A percentile compares a stretch with the other conserved stretches of the same genome.
Conservation (phyloP, 108 stramenopile genomes). For the Tribonema minus region DNA sequence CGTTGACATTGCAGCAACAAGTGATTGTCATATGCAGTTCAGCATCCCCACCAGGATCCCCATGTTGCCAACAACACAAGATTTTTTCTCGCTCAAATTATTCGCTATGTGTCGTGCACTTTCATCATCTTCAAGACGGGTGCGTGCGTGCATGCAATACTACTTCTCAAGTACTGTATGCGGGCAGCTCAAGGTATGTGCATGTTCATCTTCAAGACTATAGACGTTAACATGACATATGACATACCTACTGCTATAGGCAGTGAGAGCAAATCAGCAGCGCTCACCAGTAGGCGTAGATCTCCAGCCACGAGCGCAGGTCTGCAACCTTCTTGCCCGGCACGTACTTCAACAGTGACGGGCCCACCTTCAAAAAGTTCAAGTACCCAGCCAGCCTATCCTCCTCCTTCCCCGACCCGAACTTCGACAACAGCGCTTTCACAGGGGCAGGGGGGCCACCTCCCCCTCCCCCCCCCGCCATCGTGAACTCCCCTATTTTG, state of each 20-base stretch:
- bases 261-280: conserved; percentile 48
- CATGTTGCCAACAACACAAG: too few species aligned
- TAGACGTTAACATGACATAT: too few species aligned
- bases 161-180: too few species aligned
- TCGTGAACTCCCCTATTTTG: conserved; percentile 66
- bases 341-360: conserved; percentile 68
- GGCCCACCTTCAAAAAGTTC: conserved; percentile 74
- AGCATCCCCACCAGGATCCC: too few species aligned
- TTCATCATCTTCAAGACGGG: too few species aligned
- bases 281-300: conserved; percentile 81
- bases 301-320: conserved; percentile 72
- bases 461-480: conserved; percentile 53
- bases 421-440: conserved; percentile 70
- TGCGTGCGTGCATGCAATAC: too few species aligned
- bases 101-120: too few species aligned
- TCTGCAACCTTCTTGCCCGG: conserved; percentile 78
- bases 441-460: conserved; percentile 74
- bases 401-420: conserved; percentile 73
- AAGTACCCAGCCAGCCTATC: conserved; percentile 73
- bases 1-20: too few species aligned
- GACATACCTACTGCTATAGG: conserved; percentile 5
- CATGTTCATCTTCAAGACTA: too few species aligned
- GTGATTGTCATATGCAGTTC: too few species aligned
- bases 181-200: too few species aligned
- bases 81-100: too few species aligned